These are phyloP conservation scores for Rhamnella rubrinervis DNA, from an alignment of 331 rosid species.

Conservation along the genomic window DNA sequence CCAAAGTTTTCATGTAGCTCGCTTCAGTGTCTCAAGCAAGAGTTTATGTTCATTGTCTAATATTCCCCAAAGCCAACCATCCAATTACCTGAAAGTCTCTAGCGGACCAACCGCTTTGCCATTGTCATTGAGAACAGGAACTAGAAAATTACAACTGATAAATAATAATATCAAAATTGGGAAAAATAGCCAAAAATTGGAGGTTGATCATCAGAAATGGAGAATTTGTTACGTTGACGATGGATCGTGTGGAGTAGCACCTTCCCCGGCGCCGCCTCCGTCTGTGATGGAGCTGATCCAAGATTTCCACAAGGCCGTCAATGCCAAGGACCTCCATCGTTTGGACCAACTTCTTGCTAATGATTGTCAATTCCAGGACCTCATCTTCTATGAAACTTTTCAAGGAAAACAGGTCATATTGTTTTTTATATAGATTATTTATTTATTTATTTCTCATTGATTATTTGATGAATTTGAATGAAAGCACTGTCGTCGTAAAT, in stretches of 20 bases:
- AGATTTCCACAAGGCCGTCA: slow-evolving; percentile 39
- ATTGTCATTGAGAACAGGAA: neutral
- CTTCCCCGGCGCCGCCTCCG: slow-evolving; percentile 18
- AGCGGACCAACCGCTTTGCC: slow-evolving; percentile 11
- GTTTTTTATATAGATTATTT: too few species aligned
- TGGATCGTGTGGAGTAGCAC: slow-evolving; percentile 35
- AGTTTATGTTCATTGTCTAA: slow-evolving; percentile 16
- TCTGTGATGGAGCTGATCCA: slow-evolving; percentile 7
- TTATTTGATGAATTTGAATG: neutral
- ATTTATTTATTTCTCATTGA: neutral
- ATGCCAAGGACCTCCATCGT: slow-evolving; percentile 19
- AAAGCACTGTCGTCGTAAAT: too few species aligned
- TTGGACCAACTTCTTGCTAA: slow-evolving; percentile 33
- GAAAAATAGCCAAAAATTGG: neutral
- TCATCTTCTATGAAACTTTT: slow-evolving; percentile 37
- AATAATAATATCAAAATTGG: neutral
- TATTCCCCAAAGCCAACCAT: slow-evolving; percentile 8
- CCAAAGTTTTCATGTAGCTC: slow-evolving; percentile 22
- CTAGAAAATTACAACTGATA: neutral
- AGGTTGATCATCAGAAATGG: slow-evolving; percentile 23
- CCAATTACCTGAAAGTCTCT: neutral
- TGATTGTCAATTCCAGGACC: slow-evolving; percentile 35
- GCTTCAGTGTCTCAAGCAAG: slow-evolving; percentile 18
- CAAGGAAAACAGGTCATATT: slow-evolving; percentile 30
- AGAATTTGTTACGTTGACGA: slow-evolving; percentile 28